These are phyloP conservation scores for Naganishia liquefaciens DNA, from an alignment of 1,284 basidiomycete species.

Conservation along the genomic window DNA sequence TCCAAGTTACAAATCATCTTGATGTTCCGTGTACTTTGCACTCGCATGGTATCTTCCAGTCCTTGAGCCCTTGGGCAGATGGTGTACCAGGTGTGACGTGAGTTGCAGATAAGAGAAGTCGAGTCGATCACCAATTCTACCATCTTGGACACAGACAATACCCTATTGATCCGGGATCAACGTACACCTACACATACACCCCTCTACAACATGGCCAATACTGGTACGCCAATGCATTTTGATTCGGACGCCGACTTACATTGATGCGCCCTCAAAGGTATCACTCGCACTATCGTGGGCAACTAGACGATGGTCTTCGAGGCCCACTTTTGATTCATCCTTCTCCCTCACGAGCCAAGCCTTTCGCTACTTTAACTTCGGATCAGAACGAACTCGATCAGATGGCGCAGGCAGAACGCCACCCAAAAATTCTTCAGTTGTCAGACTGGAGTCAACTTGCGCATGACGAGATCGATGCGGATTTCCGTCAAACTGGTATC, in stretches of 20 bases:
- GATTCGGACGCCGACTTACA: no score
- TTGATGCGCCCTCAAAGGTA: constrained; percentile 8
- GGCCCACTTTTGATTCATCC: constrained; percentile 30
- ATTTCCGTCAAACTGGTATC: constrained; percentile 28
- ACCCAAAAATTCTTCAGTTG: constrained; percentile 25
- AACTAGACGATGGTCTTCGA: constrained; percentile 30
- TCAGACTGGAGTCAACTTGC: constrained; percentile 30
- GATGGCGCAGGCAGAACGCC: constrained; percentile 23
- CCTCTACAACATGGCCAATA: constrained; percentile 30
- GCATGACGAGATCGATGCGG: constrained; percentile 25
- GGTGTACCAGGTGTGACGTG: constrained; percentile 30
- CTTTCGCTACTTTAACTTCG: constrained; percentile 18
- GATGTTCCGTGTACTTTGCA: constrained; percentile 25
- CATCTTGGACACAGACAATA: constrained; percentile 19
- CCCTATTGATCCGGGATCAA: constrained; percentile 27
- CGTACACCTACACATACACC: constrained; percentile 26
- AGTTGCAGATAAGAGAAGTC: not conserved
- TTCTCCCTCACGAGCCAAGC: constrained; percentile 10
- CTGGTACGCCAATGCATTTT: constrained; percentile 1
- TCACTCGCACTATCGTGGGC: constrained; percentile 29
- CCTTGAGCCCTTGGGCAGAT: constrained; percentile 27
- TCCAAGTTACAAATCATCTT: constrained; percentile 24
- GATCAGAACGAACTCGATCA: constrained; percentile 23
- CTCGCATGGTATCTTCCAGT: constrained; percentile 29
- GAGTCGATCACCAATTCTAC: not conserved